Percentiles rank a stretch among this genome's conserved stretches.
These are phyloP conservation scores for Alternaria brassicae DNA, from an alignment of 2,329 filamentous ascomycete genomes.

Conservation along the genomic window DNA sequence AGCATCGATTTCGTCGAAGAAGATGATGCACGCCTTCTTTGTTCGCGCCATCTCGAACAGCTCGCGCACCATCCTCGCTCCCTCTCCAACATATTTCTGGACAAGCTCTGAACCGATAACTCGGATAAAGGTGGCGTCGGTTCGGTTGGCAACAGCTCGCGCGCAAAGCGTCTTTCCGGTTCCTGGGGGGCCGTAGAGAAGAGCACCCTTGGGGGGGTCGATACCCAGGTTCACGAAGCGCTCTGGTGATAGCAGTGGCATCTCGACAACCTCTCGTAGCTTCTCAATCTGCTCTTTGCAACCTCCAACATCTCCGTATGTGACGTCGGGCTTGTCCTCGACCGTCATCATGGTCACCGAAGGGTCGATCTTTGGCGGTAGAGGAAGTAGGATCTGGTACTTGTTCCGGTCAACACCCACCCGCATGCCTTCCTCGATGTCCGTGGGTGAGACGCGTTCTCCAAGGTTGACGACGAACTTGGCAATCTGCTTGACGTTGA, in stretches of 20 bases:
- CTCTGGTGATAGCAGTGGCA: slow-evolving; percentile 95
- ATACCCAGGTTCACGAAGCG: slow-evolving; percentile 99
- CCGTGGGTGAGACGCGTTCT: slow-evolving; percentile 94
- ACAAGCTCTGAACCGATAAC: slow-evolving; percentile 98
- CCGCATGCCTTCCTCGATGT: slow-evolving; percentile 99
- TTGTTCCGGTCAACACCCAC: slow-evolving; percentile 98
- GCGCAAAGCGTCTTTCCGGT: slow-evolving; percentile 99
- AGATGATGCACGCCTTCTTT: slow-evolving; percentile 99
- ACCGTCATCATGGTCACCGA: slow-evolving; percentile 99
- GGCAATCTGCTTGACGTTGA: slow-evolving; percentile 99
- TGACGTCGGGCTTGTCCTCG: slow-evolving; percentile 99
- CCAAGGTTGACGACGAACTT: slow-evolving; percentile 99
- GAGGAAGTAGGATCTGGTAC: slow-evolving; percentile 95
- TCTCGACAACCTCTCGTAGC: slow-evolving; percentile 96
- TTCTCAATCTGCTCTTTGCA: slow-evolving; percentile 99
- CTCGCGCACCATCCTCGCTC: slow-evolving; percentile 97
- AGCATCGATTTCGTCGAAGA: slow-evolving; percentile 98
- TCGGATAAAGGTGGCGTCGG: slow-evolving; percentile 97
- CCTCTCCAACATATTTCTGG: slow-evolving; percentile 98
- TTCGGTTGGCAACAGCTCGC: slow-evolving; percentile 95
- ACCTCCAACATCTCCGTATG: slow-evolving; percentile 96
- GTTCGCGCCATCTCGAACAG: slow-evolving; percentile 99
- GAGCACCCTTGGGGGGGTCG: slow-evolving; percentile 94
- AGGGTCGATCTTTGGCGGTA: slow-evolving; percentile 98
- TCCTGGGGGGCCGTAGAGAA: slow-evolving; percentile 94